These are phyloP conservation scores for Kwoniella shivajii DNA, from an alignment of 1,284 basidiomycete genomes.

Conservation along the genomic window DNA sequence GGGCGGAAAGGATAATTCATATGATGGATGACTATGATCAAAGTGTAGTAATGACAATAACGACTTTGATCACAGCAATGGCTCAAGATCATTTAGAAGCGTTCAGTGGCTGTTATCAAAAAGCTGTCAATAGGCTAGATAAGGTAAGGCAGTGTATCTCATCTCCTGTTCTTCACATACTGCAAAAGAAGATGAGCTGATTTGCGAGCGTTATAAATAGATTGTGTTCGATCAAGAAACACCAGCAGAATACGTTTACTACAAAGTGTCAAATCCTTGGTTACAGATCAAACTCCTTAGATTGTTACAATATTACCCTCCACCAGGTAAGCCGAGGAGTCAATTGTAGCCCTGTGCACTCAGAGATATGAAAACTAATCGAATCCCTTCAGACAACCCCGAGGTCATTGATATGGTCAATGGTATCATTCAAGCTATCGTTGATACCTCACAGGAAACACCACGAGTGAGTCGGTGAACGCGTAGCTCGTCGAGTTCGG, in stretches of 20 bases:
- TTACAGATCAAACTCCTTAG: conserved; percentile 94
- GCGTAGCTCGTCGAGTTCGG: background rate
- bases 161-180: background rate
- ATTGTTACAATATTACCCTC: conserved; percentile 92
- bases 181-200: background rate
- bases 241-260: conserved; percentile 87
- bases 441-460: conserved; percentile 91
- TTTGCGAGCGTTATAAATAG: conserved; percentile 54
- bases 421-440: conserved; percentile 83
- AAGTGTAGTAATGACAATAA: conserved; percentile 91
- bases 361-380: background rate
- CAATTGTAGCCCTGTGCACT: background rate
- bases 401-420: conserved; percentile 75
- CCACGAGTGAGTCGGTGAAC: conserved; percentile 57
- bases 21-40: conserved; percentile 93
- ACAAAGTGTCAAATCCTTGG: conserved; percentile 93
- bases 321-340: conserved; percentile 79
- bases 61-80: conserved; percentile 89
- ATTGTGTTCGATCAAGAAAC: conserved; percentile 90
- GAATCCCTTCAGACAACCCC: conserved; percentile 68
- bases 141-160: too few species aligned
- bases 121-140: conserved; percentile 86
- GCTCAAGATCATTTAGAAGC: conserved; percentile 92
- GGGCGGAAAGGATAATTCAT: conserved; percentile 91
- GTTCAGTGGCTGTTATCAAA: conserved; percentile 87